Percentiles rank a stretch among this genome's conserved stretches.
Evolutionary conservation across 208 protist species (phyloP).

Genomic region (Herpetomonas muscarum): DNA sequence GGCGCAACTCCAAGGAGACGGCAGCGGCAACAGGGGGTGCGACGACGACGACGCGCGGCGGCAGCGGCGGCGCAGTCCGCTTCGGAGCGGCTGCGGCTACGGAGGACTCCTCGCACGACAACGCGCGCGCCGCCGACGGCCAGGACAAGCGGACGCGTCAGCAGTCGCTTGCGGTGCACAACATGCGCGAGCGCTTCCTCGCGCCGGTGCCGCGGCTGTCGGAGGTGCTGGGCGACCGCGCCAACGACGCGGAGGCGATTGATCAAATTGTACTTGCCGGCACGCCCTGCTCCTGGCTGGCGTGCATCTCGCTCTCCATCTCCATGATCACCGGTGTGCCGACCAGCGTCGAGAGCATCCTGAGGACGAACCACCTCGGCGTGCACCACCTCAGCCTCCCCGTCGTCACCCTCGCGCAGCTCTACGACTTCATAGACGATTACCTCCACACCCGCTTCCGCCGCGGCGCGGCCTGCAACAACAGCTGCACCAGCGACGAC

Average conservation of each 20-base stretch:
- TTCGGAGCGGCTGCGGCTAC: background rate
- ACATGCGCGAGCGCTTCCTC: conserved; percentile 57
- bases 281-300: conserved; percentile 79
- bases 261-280: conserved; percentile 37
- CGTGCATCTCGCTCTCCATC: conserved; percentile 69
- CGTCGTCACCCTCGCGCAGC: conserved; percentile 75
- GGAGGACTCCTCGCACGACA: conserved; percentile 3
- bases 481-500: conserved; percentile 18
- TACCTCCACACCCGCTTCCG: conserved; percentile 74
- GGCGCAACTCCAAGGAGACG: too few species aligned
- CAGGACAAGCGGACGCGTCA: conserved; percentile 21
- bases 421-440: conserved; percentile 77
- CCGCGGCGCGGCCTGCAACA: conserved; percentile 17
- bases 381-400: conserved; percentile 78
- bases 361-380: conserved; percentile 74
- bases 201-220: conserved; percentile 37
- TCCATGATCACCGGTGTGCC: conserved; percentile 66
- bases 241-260: conserved; percentile 29
- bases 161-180: conserved; percentile 23
- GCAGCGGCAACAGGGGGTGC: background rate
- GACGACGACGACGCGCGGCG: conserved; percentile 6
- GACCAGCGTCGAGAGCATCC: conserved; percentile 75
- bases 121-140: conserved; percentile 30
- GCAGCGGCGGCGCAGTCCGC: background rate
- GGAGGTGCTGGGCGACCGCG: conserved; percentile 24